Conservation (phyloP, 805 yeast genomes). For the Wickerhamiella alocasiicola region DNA sequence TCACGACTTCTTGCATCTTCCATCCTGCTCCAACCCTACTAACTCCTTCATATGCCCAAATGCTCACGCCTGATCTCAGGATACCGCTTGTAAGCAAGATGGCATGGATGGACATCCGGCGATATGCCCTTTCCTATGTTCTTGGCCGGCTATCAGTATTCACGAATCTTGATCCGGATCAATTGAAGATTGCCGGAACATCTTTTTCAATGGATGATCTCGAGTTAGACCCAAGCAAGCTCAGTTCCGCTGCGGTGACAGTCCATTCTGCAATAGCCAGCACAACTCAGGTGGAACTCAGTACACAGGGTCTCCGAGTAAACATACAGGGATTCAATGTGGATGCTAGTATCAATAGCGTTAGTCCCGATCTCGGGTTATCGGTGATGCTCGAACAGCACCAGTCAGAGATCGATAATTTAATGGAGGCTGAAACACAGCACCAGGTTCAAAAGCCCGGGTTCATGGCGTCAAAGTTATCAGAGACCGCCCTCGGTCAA, state of each 20-base stretch:
- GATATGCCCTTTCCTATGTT: conserved; percentile 64
- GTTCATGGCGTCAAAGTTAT: conserved; percentile 24
- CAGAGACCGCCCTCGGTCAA: conserved; percentile 30
- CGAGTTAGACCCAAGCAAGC: conserved; percentile 57
- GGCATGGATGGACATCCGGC: conserved; percentile 48
- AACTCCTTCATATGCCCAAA: conserved; percentile 2
- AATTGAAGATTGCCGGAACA: conserved; percentile 64
- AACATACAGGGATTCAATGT: conserved; percentile 44
- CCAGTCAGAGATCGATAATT: conserved; percentile 13
- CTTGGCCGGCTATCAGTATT: conserved; percentile 71
- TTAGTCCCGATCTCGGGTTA: conserved; percentile 19
- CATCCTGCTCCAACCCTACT: not conserved
- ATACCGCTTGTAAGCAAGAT: no score
- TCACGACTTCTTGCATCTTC: no score
- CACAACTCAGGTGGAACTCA: conserved; percentile 43
- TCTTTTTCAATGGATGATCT: conserved; percentile 41
- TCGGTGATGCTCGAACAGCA: conserved; percentile 18
- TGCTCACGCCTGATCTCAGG: no score
- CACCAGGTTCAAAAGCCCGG: not conserved
- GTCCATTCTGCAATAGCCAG: conserved; percentile 51
- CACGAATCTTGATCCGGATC: conserved; percentile 69
- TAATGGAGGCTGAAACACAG: conserved; percentile 6
- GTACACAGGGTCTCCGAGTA: conserved; percentile 56
- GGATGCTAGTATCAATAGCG: conserved; percentile 20
- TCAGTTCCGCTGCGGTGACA: conserved; percentile 47